Conservation (phyloP, 352 stramenopile species). For the Globisporangium cederbergense region DNA sequence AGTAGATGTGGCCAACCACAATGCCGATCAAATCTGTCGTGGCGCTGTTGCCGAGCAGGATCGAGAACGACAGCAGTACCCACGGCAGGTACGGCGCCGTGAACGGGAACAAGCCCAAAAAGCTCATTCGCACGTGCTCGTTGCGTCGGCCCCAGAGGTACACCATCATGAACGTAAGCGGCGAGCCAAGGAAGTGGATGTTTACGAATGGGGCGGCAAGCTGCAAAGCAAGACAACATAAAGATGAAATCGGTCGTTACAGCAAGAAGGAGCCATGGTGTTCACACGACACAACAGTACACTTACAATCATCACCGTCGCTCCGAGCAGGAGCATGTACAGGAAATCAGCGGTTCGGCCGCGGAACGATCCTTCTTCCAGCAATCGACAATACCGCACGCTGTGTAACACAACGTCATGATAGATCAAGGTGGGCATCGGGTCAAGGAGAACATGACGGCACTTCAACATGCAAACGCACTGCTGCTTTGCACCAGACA, state of each 20-base stretch:
- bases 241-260: background rate
- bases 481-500: background rate
- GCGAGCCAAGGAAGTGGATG: conserved; percentile 97
- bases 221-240: conserved; percentile 26
- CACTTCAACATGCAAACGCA: background rate
- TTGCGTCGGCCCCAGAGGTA: conserved; percentile 98
- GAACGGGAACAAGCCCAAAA: conserved; percentile 98
- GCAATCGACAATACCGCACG: conserved; percentile 93
- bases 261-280: background rate
- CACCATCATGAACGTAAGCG: conserved; percentile 99
- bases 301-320: conserved; percentile 91
- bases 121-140: conserved; percentile 96
- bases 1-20: conserved; percentile 98
- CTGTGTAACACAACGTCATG: conserved; percentile 22
- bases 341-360: conserved; percentile 96
- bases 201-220: conserved; percentile 94
- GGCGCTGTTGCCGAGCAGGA: conserved; percentile 93
- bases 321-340: conserved; percentile 97
- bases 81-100: conserved; percentile 97
- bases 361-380: conserved; percentile 98
- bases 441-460: conserved; percentile 3
- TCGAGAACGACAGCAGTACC: conserved; percentile 96
- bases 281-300: background rate
- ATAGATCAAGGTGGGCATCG: background rate
- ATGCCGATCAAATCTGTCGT: conserved; percentile 99